Evolutionary conservation across 139 green algal genomes (phyloP).

Genomic region (Chlamydomonas incerta): DNA sequence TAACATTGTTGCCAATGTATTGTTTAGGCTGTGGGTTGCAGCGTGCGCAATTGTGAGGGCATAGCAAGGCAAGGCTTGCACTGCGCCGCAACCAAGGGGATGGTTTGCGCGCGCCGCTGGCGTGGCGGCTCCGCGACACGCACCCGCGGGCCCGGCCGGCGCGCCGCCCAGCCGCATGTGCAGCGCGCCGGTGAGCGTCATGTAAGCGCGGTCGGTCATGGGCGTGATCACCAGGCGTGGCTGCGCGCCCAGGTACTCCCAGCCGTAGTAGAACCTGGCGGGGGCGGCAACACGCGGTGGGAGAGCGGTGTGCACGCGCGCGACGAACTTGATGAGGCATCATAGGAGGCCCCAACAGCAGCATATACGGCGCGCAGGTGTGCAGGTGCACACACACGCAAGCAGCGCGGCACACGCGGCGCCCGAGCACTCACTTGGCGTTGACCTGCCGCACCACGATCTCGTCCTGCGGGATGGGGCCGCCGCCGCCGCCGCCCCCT

Average conservation of each 20-base stretch:
- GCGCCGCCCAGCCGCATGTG: conserved; percentile 84
- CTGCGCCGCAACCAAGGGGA: no score
- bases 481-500: background rate
- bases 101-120: no score
- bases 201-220: conserved; percentile 86
- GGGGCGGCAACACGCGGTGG: background rate
- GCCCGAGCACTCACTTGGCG: conserved; percentile 29
- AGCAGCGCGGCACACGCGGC: no score
- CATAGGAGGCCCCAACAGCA: no score
- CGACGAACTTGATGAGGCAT: no score
- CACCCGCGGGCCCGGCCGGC: conserved; percentile 67
- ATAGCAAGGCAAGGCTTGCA: no score
- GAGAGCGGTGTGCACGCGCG: background rate
- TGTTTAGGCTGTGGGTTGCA: background rate
- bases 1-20: background rate
- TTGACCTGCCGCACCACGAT: conserved; percentile 30
- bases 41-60: no score
- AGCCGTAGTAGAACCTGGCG: conserved; percentile 77
- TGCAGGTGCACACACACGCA: no score
- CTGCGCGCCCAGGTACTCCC: conserved; percentile 89
- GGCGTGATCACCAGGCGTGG: conserved; percentile 84
- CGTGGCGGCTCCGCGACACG: no score
- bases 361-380: no score
- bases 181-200: conserved; percentile 85
- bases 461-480: conserved; percentile 8